Conservation (phyloP, 179 eudicot genomes). For the Beta corolliflora region DNA sequence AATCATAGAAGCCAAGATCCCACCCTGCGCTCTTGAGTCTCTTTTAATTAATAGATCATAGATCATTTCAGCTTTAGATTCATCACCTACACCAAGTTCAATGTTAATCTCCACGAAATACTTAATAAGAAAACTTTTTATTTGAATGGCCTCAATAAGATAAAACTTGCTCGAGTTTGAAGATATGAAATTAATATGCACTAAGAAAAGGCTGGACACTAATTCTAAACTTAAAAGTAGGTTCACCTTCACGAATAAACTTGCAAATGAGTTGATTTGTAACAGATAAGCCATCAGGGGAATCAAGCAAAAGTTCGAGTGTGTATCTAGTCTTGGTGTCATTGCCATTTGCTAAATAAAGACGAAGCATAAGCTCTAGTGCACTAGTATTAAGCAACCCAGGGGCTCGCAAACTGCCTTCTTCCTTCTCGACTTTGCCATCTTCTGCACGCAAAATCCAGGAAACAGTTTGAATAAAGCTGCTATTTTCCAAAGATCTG, state of each 20-base stretch:
- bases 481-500: constrained; percentile 39
- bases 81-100: constrained; percentile 48
- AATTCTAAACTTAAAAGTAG: neutral
- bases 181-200: neutral
- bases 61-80: constrained; percentile 51
- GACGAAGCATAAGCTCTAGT: constrained; percentile 54
- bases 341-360: constrained; percentile 49
- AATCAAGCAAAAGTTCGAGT: constrained; percentile 48
- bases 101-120: neutral
- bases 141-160: no score
- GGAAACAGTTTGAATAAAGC: constrained; percentile 46
- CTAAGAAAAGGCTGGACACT: neutral
- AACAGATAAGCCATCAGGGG: constrained; percentile 52
- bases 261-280: constrained; percentile 57
- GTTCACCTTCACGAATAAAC: constrained; percentile 56
- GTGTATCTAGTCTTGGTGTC: constrained; percentile 39
- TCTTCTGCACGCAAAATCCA: constrained; percentile 35
- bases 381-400: constrained; percentile 48
- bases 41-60: constrained; percentile 52
- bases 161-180: neutral
- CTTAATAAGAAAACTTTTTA: neutral
- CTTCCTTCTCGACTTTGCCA: constrained; percentile 25
- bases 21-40: constrained; percentile 48
- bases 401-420: constrained; percentile 34
- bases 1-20: constrained; percentile 60